Base-by-base conservation (phyloP, 345 rosid species). In the Arabidopsis suecica region DNA sequence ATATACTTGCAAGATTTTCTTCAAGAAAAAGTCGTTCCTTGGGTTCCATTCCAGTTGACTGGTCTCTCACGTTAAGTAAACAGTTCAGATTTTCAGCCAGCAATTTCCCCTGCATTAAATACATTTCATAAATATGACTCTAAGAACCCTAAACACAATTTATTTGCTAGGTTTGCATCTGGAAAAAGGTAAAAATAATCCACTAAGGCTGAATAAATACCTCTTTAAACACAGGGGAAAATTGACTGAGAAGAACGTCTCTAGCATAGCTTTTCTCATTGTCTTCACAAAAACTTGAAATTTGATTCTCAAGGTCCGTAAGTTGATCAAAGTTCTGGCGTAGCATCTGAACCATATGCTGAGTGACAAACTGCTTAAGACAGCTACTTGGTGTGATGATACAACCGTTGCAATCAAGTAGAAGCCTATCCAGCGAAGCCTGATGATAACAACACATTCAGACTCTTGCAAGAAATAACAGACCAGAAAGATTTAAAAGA, bases 401-500 rank as follows among this genome's bases (percentile, higher is more conserved):
- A 44, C 74, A 75, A 71, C 82, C 89, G 38, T 81, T 68, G 51
- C 56, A 64, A 42, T 81, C 77, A 70, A 88, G 74, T 79, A 94
- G 88, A 79, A 79, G 78, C 71, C 53, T 71, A 81, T 95, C 97
- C 85, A 95, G 74, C 18, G 81, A 82, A 63, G 84, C 97, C 98
- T 91, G 87, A 41, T 42, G 68, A 63, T 75, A 53, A 78, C 40
- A 40, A 53, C 37, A 49, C 30, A 68, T 22, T 79, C 44, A 84
- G 78, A 49, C 66, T 28, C 61, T 57, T 55, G 79, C 62, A 75
- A 71, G n/a, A 78, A 16, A 59, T 51, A 13, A n/a, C 55, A 14
- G 45, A 25, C 70, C 68, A 51, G 40, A 36, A 36, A 61, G 5
- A 55, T 34, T 58, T 18, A 53, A 63, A 48, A 70, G 63, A 49